Evolutionary conservation across 129 eudicot genomes (phyloP), one percentile per base, ranked within the genome.

Genomic region (Artemisia tridentata): DNA sequence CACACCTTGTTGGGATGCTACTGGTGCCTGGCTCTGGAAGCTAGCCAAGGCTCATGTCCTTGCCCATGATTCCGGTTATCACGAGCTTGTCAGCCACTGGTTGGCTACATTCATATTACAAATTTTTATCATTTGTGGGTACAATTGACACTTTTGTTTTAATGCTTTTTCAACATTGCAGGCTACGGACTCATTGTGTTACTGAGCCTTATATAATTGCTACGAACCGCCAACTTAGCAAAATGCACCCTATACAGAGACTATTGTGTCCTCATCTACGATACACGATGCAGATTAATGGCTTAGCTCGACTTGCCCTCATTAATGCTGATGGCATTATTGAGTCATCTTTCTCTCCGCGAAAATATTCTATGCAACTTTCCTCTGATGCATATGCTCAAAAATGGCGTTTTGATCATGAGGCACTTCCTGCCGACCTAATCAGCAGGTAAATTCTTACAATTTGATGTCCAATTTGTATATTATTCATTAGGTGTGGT

Each of bases 141-240:
- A 4, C 31, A 3, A 27, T 3, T 64, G 3, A 47, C 38, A 0
- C 2, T 25, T 3, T 25, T 4, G 3, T 25, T 27, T 4, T 27
- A 5, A 4, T 27, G 9, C 12, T 65, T 14, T 68, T 43, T 16
- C 2, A 3, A 46, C 1, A 54, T 67, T 75, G 77, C 78, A 91
- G 97, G 97, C 72, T 91, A 67, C 79, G 92, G 68, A 91, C 97
- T 57, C 97, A 91, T 69, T 85, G 91, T 78, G 72, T 65, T 3
- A 79, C 80, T 1, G 97, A 88, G 83, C 95, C 95, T 51, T 91
- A 91, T 79, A 81, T 88, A 66, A 91, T 91, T 27, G 96, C 95
- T 3, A 65, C 86, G 5, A 81, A 85, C n/a, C 76, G 97, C 21
- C 96, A 88, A 46, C 88, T 91, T 12, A 88, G 96, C 71, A 82